Base-by-base conservation (phyloP, 306 rosid species). In the Inga leiocalycina region DNA sequence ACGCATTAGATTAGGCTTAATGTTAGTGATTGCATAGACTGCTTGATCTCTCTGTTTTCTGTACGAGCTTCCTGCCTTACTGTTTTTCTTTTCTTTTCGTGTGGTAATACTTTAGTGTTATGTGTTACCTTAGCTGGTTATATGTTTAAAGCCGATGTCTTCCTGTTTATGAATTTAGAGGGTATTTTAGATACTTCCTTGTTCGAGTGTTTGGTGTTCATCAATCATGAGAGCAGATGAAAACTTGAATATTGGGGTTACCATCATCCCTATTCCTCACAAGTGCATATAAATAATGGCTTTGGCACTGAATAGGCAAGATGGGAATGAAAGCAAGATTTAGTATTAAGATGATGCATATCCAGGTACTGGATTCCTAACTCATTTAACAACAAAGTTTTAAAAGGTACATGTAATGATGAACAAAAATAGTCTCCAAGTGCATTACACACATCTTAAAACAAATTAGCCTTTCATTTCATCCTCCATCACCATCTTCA, bases 341-440 rank as follows among this genome's bases (percentile, higher is more conserved):
- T 66, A 66, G 72, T 16, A 59, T 32, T 22, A 64, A 34, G 73
- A 59, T 24, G 74, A 76, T 88, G 85, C 79, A 81, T 72, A 81
- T 70, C 62, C 76, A 82, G 80, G 54, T 72, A 80, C 69, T 75
- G 59, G 67, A 85, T 57, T 84, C 79, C 92, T 82, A 84, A 87
- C 88, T 88, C 90, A 86, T 84, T 37, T 82, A 85, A 22, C 88
- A 88, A 85, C 85, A 81, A 67, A 7, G 84, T 80, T 84, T 87
- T 86, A 84, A 85, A 79, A 83, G 88, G 83, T 84, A 74, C 39
- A 85, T 66, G 83, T 84, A 78, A 88, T 84, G 77, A 76, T 77
- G 74, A 90, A 88, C 92, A 94, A 94, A 93, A 93, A 89, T 82
- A 95, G 96, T 88, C 77, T 86, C 84, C 87, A 83, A 80, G 87